Percentiles rank a stretch among this genome's conserved stretches.
Evolutionary conservation across 2,329 filamentous ascomycete species (phyloP).

Genomic region (Fusarium torreyae): DNA sequence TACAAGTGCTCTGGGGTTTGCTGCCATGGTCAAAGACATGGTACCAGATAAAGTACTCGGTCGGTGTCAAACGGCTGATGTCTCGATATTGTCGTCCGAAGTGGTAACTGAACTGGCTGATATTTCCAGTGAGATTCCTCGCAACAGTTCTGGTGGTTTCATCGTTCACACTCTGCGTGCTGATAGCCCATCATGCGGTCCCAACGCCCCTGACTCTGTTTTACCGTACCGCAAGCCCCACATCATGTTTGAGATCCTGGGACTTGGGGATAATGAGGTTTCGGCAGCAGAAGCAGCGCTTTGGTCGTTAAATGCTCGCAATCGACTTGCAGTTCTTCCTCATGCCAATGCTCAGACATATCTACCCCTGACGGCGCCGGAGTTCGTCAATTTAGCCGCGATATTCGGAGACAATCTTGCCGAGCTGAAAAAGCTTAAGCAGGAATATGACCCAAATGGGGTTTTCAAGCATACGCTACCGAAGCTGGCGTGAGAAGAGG

Average conservation of each 20-base stretch:
- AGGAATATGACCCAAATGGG: conserved; percentile 17
- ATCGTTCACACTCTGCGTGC: conserved; percentile 13
- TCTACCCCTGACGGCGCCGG: conserved; percentile 17
- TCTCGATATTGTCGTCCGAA: conserved; percentile 9
- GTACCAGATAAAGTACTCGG: conserved; percentile 12
- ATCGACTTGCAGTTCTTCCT: conserved; percentile 8
- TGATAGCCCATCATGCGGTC: conserved; percentile 17
- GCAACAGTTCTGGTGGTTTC: conserved; percentile 5
- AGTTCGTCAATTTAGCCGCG: conserved; percentile 16
- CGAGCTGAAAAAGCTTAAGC: conserved; percentile 11
- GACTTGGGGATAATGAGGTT: conserved; percentile 3
- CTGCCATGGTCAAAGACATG: conserved; percentile 12
- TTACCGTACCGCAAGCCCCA: conserved; percentile 17
- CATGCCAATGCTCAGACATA: conserved; percentile 2
- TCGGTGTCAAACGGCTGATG: conserved; percentile 3
- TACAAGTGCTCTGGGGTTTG: conserved; percentile 14
- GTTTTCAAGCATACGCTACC: conserved; percentile 22
- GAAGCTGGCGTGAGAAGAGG: conserved; percentile 1
- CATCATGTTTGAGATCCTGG: conserved; percentile 21
- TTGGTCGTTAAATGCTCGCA: conserved; percentile 17
- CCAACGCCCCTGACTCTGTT: conserved; percentile 15
- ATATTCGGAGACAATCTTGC: conserved; percentile 8
- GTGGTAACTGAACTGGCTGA: conserved; percentile 10
- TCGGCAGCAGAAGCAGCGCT: conserved; percentile 3
- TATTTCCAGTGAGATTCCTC: conserved; percentile 8